Percentiles rank a stretch among this genome's conserved stretches.
Evolutionary conservation across 352 stramenopile species (phyloP).

Genomic region (Globisporangium mamillatum): DNA sequence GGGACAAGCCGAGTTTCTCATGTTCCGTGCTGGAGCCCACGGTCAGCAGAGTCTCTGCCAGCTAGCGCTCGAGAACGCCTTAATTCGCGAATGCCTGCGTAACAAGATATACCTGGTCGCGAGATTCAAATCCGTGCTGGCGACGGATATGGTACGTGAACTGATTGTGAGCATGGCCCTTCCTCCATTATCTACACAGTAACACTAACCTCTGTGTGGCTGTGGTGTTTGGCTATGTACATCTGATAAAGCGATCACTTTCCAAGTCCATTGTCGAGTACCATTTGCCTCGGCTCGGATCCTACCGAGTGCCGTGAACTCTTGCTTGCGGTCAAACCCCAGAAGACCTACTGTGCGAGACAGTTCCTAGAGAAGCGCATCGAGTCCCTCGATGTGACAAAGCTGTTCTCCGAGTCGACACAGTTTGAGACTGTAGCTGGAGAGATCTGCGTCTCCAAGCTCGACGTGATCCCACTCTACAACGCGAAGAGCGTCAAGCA

Average conservation of each 20-base stretch:
- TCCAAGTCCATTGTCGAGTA: background rate
- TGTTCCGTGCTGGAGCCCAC: background rate
- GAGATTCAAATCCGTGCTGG: background rate
- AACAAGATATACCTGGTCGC: background rate
- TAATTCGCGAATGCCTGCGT: background rate
- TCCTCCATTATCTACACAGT: too few relatives aligned
- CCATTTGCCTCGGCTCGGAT: background rate
- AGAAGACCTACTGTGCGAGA: background rate
- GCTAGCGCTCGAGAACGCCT: background rate
- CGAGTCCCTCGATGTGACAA: constrained; percentile 18
- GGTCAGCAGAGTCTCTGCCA: background rate
- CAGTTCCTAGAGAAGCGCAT: constrained; percentile 25
- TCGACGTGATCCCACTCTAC: constrained; percentile 24
- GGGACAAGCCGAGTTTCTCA: background rate
- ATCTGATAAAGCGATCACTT: background rate
- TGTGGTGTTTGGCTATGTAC: too few relatives aligned
- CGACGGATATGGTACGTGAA: background rate
- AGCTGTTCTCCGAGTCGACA: constrained; percentile 32
- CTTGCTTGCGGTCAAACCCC: background rate
- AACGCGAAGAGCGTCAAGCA: constrained; percentile 14
- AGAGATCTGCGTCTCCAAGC: constrained; percentile 15
- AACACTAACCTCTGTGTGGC: too few relatives aligned
- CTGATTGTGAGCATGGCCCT: too few relatives aligned
- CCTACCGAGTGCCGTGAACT: background rate
- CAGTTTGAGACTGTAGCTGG: constrained; percentile 19